Evolutionary conservation across 768 basidiomycete species (phyloP).

Genomic region (Suillus occidentalis): DNA sequence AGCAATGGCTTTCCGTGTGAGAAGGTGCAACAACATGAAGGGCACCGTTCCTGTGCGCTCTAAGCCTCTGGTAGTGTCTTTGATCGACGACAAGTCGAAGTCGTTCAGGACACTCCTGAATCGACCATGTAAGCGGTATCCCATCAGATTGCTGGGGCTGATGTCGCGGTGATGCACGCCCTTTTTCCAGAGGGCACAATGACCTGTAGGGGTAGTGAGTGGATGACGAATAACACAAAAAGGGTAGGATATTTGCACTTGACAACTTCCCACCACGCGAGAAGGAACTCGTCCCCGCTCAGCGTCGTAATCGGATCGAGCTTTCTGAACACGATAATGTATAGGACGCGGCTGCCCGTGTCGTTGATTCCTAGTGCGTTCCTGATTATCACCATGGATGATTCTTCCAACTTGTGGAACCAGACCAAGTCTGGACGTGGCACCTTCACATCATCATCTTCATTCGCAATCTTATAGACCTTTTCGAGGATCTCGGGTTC

Average conservation of each 20-base stretch:
- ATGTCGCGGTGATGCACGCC: not conserved
- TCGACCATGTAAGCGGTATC: not conserved
- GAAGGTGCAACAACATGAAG: not conserved
- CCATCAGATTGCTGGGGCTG: not conserved
- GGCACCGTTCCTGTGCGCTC: not conserved
- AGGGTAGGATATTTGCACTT: not conserved
- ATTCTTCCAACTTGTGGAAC: not conserved
- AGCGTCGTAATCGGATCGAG: not conserved
- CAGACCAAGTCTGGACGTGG: slow-evolving; percentile 4
- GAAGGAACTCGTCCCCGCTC: not conserved
- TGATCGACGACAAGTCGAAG: not conserved
- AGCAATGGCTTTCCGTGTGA: not conserved
- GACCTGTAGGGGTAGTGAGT: not conserved
- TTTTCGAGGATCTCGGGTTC: not conserved
- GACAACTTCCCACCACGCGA: not conserved
- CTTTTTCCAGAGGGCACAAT: not conserved
- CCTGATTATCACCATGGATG: not conserved
- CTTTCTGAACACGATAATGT: not conserved
- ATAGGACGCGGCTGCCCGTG: not conserved
- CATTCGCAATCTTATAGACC: not conserved
- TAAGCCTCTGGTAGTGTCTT: not conserved
- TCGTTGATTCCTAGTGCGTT: not conserved
- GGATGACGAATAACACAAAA: not conserved
- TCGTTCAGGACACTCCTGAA: not conserved
- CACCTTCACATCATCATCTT: not conserved